Percentiles rank a stretch among this genome's conserved stretches.
Evolutionary conservation across 768 basidiomycete genomes (phyloP).

Genomic region (Saitozyma sp.): DNA sequence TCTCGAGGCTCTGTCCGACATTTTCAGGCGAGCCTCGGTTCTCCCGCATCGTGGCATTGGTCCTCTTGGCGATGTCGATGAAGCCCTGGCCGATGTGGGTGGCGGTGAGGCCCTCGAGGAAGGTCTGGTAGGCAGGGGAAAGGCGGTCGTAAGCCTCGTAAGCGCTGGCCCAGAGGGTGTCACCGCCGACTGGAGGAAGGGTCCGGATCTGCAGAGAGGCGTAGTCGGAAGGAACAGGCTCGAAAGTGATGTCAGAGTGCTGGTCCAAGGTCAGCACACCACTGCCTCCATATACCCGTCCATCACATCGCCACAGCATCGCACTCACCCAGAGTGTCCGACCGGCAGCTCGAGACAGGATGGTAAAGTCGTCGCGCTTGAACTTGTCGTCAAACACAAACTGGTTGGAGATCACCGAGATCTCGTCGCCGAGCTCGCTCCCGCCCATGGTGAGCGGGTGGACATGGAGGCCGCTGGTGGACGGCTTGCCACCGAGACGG

Average conservation of each 20-base stretch:
- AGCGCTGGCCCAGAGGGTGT: slow-evolving; percentile 54
- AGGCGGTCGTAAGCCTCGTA: slow-evolving; percentile 69
- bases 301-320: background rate
- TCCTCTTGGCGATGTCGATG: slow-evolving; percentile 43
- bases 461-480: slow-evolving; percentile 58
- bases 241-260: slow-evolving; percentile 67
- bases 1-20: slow-evolving; percentile 57
- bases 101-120: slow-evolving; percentile 64
- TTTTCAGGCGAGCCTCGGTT: slow-evolving; percentile 62
- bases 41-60: slow-evolving; percentile 15
- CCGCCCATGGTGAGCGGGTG: slow-evolving; percentile 62
- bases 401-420: slow-evolving; percentile 60
- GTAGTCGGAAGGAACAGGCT: slow-evolving; percentile 64
- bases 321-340: slow-evolving; percentile 47
- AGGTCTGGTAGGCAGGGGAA: slow-evolving; percentile 59
- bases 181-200: slow-evolving; percentile 49
- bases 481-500: slow-evolving; percentile 58
- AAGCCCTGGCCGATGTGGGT: slow-evolving; percentile 55
- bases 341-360: slow-evolving; percentile 16
- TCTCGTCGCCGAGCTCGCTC: slow-evolving; percentile 60
- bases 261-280: slow-evolving; percentile 1
- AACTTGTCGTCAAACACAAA: slow-evolving; percentile 30
- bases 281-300: no score
- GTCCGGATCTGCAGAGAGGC: slow-evolving; percentile 53
- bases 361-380: slow-evolving; percentile 13